Evolutionary conservation across 2,329 filamentous ascomycete genomes (phyloP), one percentile per base, ranked within the genome.

Genomic region (Epichloe sp.): DNA sequence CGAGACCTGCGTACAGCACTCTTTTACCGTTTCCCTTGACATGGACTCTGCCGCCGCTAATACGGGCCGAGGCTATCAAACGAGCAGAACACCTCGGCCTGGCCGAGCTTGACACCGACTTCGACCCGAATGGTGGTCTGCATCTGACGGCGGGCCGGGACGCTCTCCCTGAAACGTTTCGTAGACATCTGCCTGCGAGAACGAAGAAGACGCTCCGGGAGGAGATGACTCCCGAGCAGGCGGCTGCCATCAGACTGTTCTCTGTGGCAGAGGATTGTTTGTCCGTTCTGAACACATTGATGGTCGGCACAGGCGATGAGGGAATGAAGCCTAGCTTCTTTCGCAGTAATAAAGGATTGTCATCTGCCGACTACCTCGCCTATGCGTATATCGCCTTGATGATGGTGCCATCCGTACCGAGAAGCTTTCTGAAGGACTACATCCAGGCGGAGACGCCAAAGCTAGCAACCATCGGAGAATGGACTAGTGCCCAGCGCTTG

Each of bases 1-100:
- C 89, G 4, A 82, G 88, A 15, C 86, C 88, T 2, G 84, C 88
- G 38, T 95, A 89, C 69, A 88, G 83, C 57, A 71, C 74, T 5
- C 78, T 96, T 52, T 79, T 97, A 40, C 80, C 85, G 41, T 95
- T 93, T 74, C 89, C 93, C 17, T 76, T 89, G 55, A 90, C 90
- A 59, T 98, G 93, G 79, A 85, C 86, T 42, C 74, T 94, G 5
- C 90, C 90, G 2, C 82, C 86, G 0, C 73, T 79, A 51, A 73
- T 88, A 50, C 85, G 89, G 47, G 73, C 81, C 11, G 75, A 80
- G 38, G 89, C 90, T 34, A 78, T 85, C 60, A 68, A 73, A 55
- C 77, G 84, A 56, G 90, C 87, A 10, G 78, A 80, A 51, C 79
- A 85, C 58, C 73, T 88, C 3, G 83, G 83, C 14, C 73, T 91